These are phyloP conservation scores for Martiniozyma asiatica DNA, from an alignment of 1,139 yeast species.

Conservation along the genomic window DNA sequence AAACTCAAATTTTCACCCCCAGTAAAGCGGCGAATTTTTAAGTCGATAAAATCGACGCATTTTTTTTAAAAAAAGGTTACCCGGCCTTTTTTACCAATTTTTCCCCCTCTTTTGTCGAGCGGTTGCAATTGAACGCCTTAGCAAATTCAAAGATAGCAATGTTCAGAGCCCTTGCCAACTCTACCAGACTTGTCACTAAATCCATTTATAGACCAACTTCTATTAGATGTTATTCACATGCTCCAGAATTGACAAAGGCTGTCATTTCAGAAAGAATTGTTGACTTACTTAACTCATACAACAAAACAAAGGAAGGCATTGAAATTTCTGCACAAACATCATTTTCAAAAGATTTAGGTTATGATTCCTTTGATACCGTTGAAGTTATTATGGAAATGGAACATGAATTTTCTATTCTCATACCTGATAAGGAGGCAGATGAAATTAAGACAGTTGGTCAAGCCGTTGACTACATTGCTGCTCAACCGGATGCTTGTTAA, in stretches of 20 bases:
- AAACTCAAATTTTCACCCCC: too few species aligned
- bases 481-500: slow-evolving; percentile 61
- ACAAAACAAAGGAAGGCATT: slow-evolving; percentile 38
- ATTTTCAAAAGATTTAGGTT: slow-evolving; percentile 65
- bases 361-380: slow-evolving; percentile 80
- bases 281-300: slow-evolving; percentile 71
- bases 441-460: slow-evolving; percentile 73
- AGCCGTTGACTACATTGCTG: slow-evolving; percentile 62
- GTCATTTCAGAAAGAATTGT: slow-evolving; percentile 65
- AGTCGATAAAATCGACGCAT: too few species aligned
- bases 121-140: too few species aligned
- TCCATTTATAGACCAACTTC: too few species aligned
- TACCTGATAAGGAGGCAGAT: slow-evolving; percentile 83
- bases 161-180: too few species aligned
- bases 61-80: too few species aligned
- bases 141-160: too few species aligned
- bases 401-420: slow-evolving; percentile 57
- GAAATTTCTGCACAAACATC: slow-evolving; percentile 49
- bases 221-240: slow-evolving; percentile 44
- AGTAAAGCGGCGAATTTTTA: too few species aligned
- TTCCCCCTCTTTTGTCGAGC: too few species aligned
- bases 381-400: slow-evolving; percentile 88
- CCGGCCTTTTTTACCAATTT: too few species aligned
- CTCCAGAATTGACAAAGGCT: slow-evolving; percentile 57
- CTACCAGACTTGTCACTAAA: too few species aligned